Base-by-base conservation (phyloP, 306 rosid species). In the Gleditsia sinensis region DNA sequence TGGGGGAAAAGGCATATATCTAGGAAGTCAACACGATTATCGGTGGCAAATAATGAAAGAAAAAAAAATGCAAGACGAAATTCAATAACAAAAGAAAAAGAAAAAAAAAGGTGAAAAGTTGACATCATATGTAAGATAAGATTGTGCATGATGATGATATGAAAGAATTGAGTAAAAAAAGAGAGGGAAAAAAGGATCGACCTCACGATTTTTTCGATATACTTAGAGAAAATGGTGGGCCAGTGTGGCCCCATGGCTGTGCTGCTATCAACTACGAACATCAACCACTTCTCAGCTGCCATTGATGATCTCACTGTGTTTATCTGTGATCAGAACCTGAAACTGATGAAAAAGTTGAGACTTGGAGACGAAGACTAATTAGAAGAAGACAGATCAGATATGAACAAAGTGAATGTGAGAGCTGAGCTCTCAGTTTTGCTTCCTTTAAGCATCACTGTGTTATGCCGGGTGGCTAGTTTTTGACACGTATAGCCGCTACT, bases 221-320 rank as follows among this genome's bases (percentile, higher is more conserved):
- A 39, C 13, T 36, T 13, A 6, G 40, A 71, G 27, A 71, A 21
- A 40, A 71, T 56, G 30, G 51, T 11, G 1, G 19, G 51, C 76
- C 76, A 71, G 66, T n/a, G 21, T 7, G 67, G 28, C 4, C 5
- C 13, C 42, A 71, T 39, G 19, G 40, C 51, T 37, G 46, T 9
- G 55, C 34, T n/a, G 23, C 76, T 67, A 19, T 71, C 76, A 10
- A 71, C 67, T 4, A 71, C 55, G 19, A 39, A 2, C 14, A 39
- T 40, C 28, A 39, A 2, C 51, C 53, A 36, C 25, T 55, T 71
- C 2, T 70, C 4, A 1, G 50, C 33, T 8, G 42, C 40, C 64
- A 57, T 56, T 55, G 10, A 17, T 45, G 30, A 23, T 23, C 13
- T 51, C 27, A 25, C 62, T 56, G 37, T 27, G 36, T n/a, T n/a